Percentiles rank a stretch among this genome's conserved stretches.
Evolutionary conservation across 129 eudicot genomes (phyloP).

Genomic region (Lactuca saligna): DNA sequence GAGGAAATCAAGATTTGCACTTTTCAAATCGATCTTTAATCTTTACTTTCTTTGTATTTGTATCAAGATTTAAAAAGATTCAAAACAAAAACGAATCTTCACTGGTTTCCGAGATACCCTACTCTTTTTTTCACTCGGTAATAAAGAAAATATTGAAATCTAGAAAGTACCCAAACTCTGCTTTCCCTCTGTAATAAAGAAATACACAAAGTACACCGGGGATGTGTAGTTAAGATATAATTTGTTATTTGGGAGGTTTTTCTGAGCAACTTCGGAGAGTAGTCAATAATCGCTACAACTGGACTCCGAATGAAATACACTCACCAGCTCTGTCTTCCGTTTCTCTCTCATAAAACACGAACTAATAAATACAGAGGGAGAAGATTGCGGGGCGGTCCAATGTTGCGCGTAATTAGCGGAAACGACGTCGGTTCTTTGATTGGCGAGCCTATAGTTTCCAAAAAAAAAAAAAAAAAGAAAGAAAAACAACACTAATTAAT

Average conservation of each 20-base stretch:
- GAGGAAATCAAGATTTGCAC: slow-evolving; percentile 23
- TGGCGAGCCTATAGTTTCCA: not conserved
- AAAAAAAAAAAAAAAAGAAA: no score
- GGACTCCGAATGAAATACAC: slow-evolving; percentile 20
- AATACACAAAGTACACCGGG: slow-evolving; percentile 21
- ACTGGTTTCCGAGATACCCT: slow-evolving; percentile 39
- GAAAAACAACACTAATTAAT: not conserved
- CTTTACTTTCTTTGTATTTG: slow-evolving; percentile 17
- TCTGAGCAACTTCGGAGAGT: slow-evolving; percentile 31
- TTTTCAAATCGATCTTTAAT: slow-evolving; percentile 21
- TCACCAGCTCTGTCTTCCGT: slow-evolving; percentile 1
- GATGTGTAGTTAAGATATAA: slow-evolving; percentile 8
- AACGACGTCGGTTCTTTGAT: slow-evolving; percentile 38
- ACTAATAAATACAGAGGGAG: slow-evolving; percentile 14
- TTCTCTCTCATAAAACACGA: slow-evolving; percentile 24
- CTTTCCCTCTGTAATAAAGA: slow-evolving; percentile 10
- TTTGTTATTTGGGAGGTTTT: slow-evolving; percentile 6
- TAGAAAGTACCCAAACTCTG: slow-evolving; percentile 18
- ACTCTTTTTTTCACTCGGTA: slow-evolving; percentile 14
- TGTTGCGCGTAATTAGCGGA: slow-evolving; percentile 32
- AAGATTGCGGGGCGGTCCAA: slow-evolving; percentile 13
- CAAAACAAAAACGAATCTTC: slow-evolving; percentile 22
- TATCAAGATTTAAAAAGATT: slow-evolving; percentile 26
- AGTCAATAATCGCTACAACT: slow-evolving; percentile 23
- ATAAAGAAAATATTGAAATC: not conserved